A percentile compares a stretch with the other conserved stretches of the same genome.
These are phyloP conservation scores for Cystoisospora suis DNA, from an alignment of 169 alveolate species.

Conservation along the genomic window DNA sequence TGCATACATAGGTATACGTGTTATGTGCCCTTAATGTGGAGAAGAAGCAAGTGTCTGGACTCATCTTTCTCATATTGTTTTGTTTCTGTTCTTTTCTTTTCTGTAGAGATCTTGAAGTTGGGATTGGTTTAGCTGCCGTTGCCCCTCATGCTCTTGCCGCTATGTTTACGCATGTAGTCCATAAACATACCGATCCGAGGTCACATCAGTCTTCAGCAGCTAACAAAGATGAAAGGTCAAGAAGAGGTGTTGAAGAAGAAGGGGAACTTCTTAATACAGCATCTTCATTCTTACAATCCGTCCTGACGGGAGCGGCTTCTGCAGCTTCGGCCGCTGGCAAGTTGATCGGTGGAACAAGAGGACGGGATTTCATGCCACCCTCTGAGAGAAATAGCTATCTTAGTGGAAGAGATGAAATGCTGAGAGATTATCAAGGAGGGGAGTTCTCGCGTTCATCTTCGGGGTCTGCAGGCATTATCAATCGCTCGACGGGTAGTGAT, in stretches of 20 bases:
- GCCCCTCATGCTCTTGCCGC: neutral
- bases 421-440: too few relatives aligned
- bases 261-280: neutral
- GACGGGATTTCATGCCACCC: too few relatives aligned
- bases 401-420: too few relatives aligned
- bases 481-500: too few relatives aligned
- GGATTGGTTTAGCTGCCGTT: neutral
- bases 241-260: neutral
- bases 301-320: neutral
- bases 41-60: too few relatives aligned
- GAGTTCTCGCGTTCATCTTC: too few relatives aligned
- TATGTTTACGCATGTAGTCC: neutral
- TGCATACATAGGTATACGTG: neutral
- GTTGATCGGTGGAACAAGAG: too few relatives aligned
- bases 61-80: too few relatives aligned
- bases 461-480: too few relatives aligned
- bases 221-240: neutral
- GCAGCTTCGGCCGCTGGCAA: neutral
- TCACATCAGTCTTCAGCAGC: neutral
- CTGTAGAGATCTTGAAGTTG: constrained; percentile 18
- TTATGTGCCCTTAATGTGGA: too few relatives aligned
- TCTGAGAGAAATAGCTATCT: too few relatives aligned
- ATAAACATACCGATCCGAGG: neutral
- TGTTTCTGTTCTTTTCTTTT: too few relatives aligned
- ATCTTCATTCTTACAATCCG: neutral